phyloP scores from a whole-genome alignment of 805 yeast species.

The Candida hungchunana region DNA sequence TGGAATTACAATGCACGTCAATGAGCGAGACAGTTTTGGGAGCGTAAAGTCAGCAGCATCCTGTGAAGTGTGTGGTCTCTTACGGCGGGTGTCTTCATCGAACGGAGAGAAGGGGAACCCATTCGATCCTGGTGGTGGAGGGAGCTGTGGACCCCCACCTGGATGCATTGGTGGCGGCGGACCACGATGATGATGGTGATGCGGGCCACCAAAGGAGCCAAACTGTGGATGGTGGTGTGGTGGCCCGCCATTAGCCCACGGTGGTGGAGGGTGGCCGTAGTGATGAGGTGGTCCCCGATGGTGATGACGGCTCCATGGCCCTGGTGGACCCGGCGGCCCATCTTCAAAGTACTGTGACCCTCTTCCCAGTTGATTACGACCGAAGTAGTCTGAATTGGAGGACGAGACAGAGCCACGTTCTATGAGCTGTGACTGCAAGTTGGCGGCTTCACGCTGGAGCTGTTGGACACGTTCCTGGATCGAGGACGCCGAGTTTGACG shows the following conservation, averaged over 20 bases:
- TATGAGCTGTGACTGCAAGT: slow-evolving; percentile 19
- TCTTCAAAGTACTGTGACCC: too few species aligned
- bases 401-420: slow-evolving; percentile 3
- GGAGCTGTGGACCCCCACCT: slow-evolving; percentile 7
- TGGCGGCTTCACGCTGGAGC: slow-evolving; percentile 23
- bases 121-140: slow-evolving; percentile 4
- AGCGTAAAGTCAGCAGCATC: slow-evolving; percentile 5
- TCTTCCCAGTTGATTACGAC: too few species aligned
- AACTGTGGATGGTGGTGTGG: slow-evolving; percentile 4
- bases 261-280: not conserved
- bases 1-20: slow-evolving; percentile 20
- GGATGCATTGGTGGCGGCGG: slow-evolving; percentile 7
- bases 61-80: slow-evolving; percentile 9
- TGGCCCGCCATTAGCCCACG: not conserved
- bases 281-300: slow-evolving; percentile 6
- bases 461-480: slow-evolving; percentile 22
- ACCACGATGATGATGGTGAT: slow-evolving; percentile 1
- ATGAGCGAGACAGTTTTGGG: slow-evolving; percentile 11
- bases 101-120: slow-evolving; percentile 6
- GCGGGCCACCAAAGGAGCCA: slow-evolving; percentile 1
- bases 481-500: slow-evolving; percentile 2
- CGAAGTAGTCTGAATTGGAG: slow-evolving; percentile 5
- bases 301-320: slow-evolving; percentile 3
- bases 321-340: slow-evolving; percentile 3
- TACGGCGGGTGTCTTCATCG: slow-evolving; percentile 6